Conservation (phyloP, 2,329 filamentous ascomycete species). For the Alternaria tenuissima region DNA sequence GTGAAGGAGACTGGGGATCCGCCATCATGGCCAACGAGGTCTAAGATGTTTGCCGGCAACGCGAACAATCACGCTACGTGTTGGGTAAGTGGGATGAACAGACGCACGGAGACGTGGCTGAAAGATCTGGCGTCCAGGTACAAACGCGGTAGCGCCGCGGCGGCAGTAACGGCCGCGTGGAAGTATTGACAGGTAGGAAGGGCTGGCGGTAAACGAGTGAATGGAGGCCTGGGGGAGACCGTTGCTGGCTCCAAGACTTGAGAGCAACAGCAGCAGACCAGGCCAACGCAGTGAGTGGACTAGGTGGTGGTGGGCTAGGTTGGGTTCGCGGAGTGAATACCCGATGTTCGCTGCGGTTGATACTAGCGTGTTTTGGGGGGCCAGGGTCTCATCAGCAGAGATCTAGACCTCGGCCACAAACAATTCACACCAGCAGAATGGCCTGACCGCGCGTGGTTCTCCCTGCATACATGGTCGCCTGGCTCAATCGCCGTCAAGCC, state of each 20-base stretch:
- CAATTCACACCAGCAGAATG: conserved; percentile 7
- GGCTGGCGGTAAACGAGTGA: conserved; percentile 8
- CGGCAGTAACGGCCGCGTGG: conserved; percentile 25
- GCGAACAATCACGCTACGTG: conserved; percentile 22
- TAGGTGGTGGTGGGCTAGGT: conserved; percentile 4
- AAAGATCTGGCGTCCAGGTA: conserved; percentile 33
- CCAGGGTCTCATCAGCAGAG: conserved; percentile 5
- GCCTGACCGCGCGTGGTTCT: conserved; percentile 2
- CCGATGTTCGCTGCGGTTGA: conserved; percentile 18
- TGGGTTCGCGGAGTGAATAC: conserved; percentile 13
- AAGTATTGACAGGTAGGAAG: conserved; percentile 13
- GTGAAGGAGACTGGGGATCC: conserved; percentile 18
- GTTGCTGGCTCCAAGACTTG: background rate
- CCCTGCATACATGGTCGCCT: conserved; percentile 5
- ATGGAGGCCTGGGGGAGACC: background rate
- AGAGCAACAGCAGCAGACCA: background rate
- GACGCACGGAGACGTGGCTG: conserved; percentile 35
- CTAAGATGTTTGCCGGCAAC: conserved; percentile 20
- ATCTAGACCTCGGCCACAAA: conserved; percentile 15
- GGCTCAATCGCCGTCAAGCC: background rate
- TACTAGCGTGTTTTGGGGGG: conserved; percentile 7
- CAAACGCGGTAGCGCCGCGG: conserved; percentile 32
- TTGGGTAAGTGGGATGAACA: conserved; percentile 26
- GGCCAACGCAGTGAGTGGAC: background rate
- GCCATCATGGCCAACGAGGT: conserved; percentile 25